phyloP scores from a whole-genome alignment of 306 rosid genomes.

The Vigna angularis region DNA sequence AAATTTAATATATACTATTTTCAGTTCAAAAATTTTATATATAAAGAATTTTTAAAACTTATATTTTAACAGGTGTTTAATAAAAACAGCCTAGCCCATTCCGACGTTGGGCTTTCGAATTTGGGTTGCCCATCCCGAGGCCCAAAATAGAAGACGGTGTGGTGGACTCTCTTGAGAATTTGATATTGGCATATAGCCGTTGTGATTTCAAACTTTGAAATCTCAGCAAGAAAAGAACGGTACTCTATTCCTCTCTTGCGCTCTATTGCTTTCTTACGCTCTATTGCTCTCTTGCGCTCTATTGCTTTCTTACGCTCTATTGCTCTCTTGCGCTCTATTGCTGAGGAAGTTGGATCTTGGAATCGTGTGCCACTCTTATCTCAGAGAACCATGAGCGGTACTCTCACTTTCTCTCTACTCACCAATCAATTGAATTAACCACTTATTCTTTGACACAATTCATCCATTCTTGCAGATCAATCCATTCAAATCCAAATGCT shows the following conservation, averaged over 20 bases:
- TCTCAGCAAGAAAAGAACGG: too few species aligned
- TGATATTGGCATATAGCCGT: constrained; percentile 30
- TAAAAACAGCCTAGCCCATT: neutral
- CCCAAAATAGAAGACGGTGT: neutral
- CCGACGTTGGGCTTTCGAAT: neutral
- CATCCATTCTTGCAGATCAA: constrained; percentile 55
- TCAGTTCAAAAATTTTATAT: too few species aligned
- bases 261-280: constrained; percentile 1
- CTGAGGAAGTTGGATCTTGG: neutral
- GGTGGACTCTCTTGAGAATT: constrained; percentile 7
- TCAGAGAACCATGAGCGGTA: constrained; percentile 58
- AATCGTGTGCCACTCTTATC: constrained; percentile 24
- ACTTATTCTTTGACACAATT: neutral
- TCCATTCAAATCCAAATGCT: constrained; percentile 48
- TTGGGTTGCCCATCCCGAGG: neutral
- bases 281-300: constrained; percentile 29
- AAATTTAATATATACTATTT: too few species aligned
- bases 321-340: constrained; percentile 24
- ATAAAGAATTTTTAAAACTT: too few species aligned
- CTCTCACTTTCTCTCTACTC: constrained; percentile 13
- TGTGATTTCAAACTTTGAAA: constrained; percentile 49
- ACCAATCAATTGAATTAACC: neutral
- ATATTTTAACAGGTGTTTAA: too few species aligned
- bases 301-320: neutral
- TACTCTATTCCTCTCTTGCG: constrained; percentile 15